phyloP scores from a whole-genome alignment of 495 filamentous ascomycete genomes.

The Neurospora intermedia region DNA sequence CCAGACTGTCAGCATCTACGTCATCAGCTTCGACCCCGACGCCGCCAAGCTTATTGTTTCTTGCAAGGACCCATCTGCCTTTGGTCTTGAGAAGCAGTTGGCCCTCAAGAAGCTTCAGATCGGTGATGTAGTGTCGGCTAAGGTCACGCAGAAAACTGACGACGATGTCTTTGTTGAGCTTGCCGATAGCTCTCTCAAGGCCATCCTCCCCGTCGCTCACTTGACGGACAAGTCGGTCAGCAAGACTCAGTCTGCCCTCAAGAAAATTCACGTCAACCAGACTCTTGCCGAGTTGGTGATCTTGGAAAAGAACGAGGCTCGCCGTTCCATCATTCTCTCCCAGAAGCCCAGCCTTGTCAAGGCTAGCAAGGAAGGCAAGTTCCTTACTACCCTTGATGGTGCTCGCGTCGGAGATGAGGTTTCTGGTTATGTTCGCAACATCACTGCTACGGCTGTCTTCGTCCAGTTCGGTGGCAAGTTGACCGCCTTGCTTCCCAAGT shows the following conservation, averaged over 20 bases:
- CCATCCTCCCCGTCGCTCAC: constrained; percentile 62
- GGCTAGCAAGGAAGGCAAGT: constrained; percentile 51
- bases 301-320: constrained; percentile 64
- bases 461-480: constrained; percentile 72
- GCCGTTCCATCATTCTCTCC: constrained; percentile 60
- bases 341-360: constrained; percentile 74
- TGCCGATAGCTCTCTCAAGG: constrained; percentile 57
- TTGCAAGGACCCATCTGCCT: constrained; percentile 77
- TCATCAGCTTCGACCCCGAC: constrained; percentile 64
- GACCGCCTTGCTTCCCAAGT: constrained; percentile 67
- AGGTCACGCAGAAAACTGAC: constrained; percentile 73
- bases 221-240: constrained; percentile 68
- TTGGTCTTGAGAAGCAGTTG: constrained; percentile 61
- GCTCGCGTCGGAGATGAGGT: constrained; percentile 56
- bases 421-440: constrained; percentile 75
- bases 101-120: constrained; percentile 60
- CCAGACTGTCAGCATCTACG: constrained; percentile 81
- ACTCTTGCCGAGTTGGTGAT: constrained; percentile 73
- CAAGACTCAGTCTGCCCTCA: constrained; percentile 63
- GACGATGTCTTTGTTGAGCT: constrained; percentile 72
- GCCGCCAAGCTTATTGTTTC: constrained; percentile 70
- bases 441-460: constrained; percentile 67
- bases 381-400: constrained; percentile 58
- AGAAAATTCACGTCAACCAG: constrained; percentile 72
- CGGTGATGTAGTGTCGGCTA: constrained; percentile 63